phyloP scores from a whole-genome alignment of 106 monocot species.

The Dioscorea alata region DNA sequence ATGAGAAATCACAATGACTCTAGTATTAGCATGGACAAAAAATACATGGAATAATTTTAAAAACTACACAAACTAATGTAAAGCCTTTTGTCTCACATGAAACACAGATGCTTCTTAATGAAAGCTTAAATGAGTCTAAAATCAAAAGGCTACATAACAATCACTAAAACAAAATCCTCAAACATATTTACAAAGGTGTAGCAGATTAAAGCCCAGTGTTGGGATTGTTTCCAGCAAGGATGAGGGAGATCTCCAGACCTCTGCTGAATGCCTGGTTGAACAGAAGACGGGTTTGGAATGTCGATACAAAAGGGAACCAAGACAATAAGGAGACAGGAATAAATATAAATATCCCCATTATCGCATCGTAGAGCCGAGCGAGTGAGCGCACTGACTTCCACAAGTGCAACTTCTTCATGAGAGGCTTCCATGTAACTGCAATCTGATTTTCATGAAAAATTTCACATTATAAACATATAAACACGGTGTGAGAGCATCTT shows the following conservation, averaged over 20 bases:
- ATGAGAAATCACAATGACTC: no score
- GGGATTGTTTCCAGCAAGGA: constrained; percentile 93
- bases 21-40: no score
- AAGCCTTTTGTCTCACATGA: neutral
- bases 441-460: constrained; percentile 43
- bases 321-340: constrained; percentile 71
- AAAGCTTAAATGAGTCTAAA: neutral
- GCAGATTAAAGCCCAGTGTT: constrained; percentile 47
- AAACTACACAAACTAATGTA: no score
- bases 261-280: constrained; percentile 97
- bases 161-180: neutral
- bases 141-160: neutral
- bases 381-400: constrained; percentile 88
- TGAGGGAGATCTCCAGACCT: constrained; percentile 94
- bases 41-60: no score
- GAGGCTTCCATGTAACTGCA: constrained; percentile 81
- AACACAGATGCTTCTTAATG: no score
- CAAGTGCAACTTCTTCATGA: constrained; percentile 51
- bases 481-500: no score
- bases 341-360: constrained; percentile 90
- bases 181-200: neutral
- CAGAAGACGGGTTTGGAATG: constrained; percentile 88
- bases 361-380: constrained; percentile 88
- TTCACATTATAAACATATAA: no score
- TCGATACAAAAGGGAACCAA: constrained; percentile 94